Evolutionary conservation across 2,329 filamentous ascomycete genomes (phyloP).

Genomic region (Aspergillus sp.): DNA sequence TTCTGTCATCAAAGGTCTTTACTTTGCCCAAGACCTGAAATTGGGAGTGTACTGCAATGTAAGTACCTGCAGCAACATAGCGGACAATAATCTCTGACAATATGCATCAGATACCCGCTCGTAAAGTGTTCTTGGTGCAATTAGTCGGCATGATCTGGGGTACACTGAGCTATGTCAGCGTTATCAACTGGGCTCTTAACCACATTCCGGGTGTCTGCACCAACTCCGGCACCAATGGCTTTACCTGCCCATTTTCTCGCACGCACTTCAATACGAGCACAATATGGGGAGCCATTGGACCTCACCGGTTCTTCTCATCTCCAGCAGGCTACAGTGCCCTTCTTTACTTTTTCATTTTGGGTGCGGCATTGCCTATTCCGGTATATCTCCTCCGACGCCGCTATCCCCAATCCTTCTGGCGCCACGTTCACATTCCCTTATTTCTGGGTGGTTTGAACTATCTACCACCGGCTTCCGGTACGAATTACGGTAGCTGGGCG

Average conservation of each 20-base stretch:
- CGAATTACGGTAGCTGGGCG: slow-evolving; percentile 63
- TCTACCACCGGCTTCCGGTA: slow-evolving; percentile 60
- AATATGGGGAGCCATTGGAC: slow-evolving; percentile 65
- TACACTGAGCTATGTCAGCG: slow-evolving; percentile 37
- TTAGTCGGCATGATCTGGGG: slow-evolving; percentile 42
- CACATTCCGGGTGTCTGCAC: slow-evolving; percentile 43
- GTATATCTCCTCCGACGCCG: slow-evolving; percentile 51
- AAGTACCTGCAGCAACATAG: not conserved
- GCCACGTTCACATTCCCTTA: slow-evolving; percentile 48
- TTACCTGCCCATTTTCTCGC: slow-evolving; percentile 48
- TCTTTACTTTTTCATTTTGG: slow-evolving; percentile 63
- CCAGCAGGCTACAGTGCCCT: slow-evolving; percentile 54
- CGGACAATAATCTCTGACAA: not conserved
- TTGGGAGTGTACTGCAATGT: slow-evolving; percentile 19
- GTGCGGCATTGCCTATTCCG: slow-evolving; percentile 52
- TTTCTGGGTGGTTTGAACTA: slow-evolving; percentile 56
- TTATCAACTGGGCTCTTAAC: slow-evolving; percentile 40
- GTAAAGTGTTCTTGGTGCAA: slow-evolving; percentile 44
- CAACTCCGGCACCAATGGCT: slow-evolving; percentile 51
- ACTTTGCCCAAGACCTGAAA: slow-evolving; percentile 24
- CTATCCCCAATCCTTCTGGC: slow-evolving; percentile 5
- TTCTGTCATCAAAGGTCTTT: slow-evolving; percentile 19
- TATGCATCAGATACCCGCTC: slow-evolving; percentile 29
- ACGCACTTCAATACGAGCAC: slow-evolving; percentile 61
- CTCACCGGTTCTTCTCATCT: slow-evolving; percentile 57